Evolutionary conservation across 306 rosid species (phyloP).

Genomic region (Vigna hirtella): DNA sequence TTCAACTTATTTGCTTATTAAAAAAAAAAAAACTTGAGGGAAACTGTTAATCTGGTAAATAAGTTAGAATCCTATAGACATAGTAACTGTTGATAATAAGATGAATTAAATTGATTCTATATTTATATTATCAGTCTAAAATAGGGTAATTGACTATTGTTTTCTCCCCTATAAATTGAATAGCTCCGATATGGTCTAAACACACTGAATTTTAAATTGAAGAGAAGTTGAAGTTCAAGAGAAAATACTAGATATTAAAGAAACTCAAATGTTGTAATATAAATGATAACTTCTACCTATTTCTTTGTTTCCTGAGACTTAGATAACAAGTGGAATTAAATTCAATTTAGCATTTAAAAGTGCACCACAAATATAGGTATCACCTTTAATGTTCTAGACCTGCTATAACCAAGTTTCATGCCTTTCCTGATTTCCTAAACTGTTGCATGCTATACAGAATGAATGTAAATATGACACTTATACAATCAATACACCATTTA

Average conservation of each 20-base stretch:
- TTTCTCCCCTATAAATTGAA: no score
- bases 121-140: no score
- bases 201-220: neutral
- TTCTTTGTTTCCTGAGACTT: neutral
- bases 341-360: constrained; percentile 17
- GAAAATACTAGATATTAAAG: neutral
- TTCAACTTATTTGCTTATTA: no score
- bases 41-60: no score
- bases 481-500: neutral
- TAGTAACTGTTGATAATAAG: no score
- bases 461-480: neutral
- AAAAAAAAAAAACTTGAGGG: no score
- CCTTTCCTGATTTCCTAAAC: constrained; percentile 1
- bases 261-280: neutral
- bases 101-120: no score
- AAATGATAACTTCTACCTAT: neutral
- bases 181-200: no score
- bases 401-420: constrained; percentile 6
- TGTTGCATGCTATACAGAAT: neutral
- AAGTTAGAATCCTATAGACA: no score
- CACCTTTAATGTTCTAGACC: neutral
- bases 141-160: no score
- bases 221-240: constrained; percentile 15
- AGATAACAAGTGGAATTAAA: constrained; percentile 10
- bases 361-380: constrained; percentile 9